Conservation (phyloP, 2,329 filamentous ascomycete genomes). For the Ascochyta fabae region DNA sequence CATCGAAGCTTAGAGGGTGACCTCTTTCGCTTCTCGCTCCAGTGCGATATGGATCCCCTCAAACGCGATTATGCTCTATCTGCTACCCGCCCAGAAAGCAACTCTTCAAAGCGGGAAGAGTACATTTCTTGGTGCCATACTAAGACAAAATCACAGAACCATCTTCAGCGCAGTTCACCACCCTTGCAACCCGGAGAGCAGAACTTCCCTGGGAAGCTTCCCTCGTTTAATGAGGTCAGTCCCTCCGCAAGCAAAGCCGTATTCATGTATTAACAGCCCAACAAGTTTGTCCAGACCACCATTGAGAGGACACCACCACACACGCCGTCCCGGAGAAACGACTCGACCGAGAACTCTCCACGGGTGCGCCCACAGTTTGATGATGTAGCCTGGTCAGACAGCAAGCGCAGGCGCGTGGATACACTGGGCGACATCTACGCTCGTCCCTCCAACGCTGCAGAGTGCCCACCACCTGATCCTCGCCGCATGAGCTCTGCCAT, state of each 20-base stretch:
- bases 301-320: constrained; percentile 43
- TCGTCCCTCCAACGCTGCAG: constrained; percentile 22
- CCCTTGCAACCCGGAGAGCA: constrained; percentile 44
- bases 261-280: constrained; percentile 10
- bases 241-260: too few relatives aligned
- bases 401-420: constrained; percentile 39
- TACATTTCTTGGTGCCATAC: constrained; percentile 1
- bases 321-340: constrained; percentile 40
- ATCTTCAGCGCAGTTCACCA: constrained; percentile 39
- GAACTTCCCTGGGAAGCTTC: constrained; percentile 31
- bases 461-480: constrained; percentile 22
- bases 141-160: constrained; percentile 30
- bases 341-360: constrained; percentile 39
- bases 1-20: not conserved
- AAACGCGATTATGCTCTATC: not conserved
- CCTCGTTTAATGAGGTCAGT: constrained; percentile 42
- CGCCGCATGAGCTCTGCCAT: constrained; percentile 30
- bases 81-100: not conserved
- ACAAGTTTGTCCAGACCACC: constrained; percentile 35
- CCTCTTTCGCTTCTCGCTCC: not conserved
- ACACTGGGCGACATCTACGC: constrained; percentile 32
- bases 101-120: not conserved
- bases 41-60: not conserved
- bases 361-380: constrained; percentile 36
- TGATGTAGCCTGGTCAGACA: constrained; percentile 36